Conservation (phyloP, 116 monocot genomes). For the Phalaenopsis hybrid region DNA sequence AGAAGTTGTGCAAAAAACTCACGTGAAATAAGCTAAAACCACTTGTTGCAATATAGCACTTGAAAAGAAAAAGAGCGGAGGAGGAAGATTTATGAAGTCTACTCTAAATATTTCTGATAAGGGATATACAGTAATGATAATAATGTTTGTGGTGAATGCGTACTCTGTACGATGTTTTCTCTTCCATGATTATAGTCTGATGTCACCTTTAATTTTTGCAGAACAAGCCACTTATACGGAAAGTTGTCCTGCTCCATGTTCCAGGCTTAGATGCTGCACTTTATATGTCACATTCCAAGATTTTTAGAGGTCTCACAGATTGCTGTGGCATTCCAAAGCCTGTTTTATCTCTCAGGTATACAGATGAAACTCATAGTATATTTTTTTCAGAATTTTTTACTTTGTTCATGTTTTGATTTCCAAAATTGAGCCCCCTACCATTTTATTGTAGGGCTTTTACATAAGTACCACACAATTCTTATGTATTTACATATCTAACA, state of each 20-base stretch:
- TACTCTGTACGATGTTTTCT: neutral
- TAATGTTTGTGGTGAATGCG: neutral
- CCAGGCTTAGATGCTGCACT: slow-evolving; percentile 85
- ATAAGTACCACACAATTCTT: too few relatives aligned
- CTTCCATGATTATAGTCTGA: neutral
- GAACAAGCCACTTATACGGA: slow-evolving; percentile 86
- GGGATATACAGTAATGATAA: neutral
- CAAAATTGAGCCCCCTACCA: neutral
- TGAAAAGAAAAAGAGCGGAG: neutral
- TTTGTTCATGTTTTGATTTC: neutral
- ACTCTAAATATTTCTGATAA: neutral
- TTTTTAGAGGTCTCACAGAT: slow-evolving; percentile 41
- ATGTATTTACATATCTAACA: too few relatives aligned
- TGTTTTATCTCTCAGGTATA: slow-evolving; percentile 68
- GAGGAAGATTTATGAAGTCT: neutral
- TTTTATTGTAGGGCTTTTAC: neutral
- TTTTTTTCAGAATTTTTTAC: neutral
- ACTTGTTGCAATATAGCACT: neutral
- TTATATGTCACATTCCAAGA: slow-evolving; percentile 48
- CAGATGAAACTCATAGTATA: neutral
- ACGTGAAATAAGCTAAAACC: neutral
- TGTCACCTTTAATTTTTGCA: slow-evolving; percentile 17
- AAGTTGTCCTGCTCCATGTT: slow-evolving; percentile 71
- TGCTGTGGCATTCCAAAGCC: slow-evolving; percentile 66
- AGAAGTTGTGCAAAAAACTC: neutral